A percentile compares a stretch with the other conserved stretches of the same genome.
These are phyloP conservation scores for Phytophthora nicotianae DNA, from an alignment of 352 stramenopile species.

Conservation along the genomic window DNA sequence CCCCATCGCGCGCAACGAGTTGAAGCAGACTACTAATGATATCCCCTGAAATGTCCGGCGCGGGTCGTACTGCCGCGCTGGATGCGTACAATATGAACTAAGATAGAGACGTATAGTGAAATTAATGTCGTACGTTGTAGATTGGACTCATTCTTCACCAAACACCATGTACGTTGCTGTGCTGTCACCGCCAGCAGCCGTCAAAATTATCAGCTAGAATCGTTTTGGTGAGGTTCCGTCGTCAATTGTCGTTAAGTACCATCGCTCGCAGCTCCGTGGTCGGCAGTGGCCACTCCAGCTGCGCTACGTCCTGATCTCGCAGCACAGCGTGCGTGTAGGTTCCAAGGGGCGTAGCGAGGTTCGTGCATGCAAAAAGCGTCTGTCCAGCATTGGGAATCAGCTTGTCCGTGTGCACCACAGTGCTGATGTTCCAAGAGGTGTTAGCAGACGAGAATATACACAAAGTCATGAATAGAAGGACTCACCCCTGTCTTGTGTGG, in stretches of 20 bases:
- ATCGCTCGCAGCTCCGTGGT: slow-evolving; percentile 32
- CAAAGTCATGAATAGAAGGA: not conserved
- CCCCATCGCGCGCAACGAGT: slow-evolving; percentile 18
- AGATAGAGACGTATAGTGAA: slow-evolving; percentile 21
- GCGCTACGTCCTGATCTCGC: slow-evolving; percentile 54
- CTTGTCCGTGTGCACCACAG: slow-evolving; percentile 44
- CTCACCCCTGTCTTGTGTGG: slow-evolving; percentile 58
- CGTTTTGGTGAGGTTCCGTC: not conserved
- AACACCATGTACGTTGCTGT: not conserved
- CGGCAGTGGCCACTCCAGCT: slow-evolving; percentile 48
- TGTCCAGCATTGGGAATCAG: slow-evolving; percentile 64
- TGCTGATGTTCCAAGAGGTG: too few relatives aligned
- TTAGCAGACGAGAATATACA: too few relatives aligned
- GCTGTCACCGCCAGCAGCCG: not conserved
- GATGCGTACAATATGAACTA: slow-evolving; percentile 22
- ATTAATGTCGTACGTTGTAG: slow-evolving; percentile 22
- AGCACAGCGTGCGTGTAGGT: slow-evolving; percentile 68
- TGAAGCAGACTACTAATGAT: slow-evolving; percentile 38
- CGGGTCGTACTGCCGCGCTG: slow-evolving; percentile 4
- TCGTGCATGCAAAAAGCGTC: slow-evolving; percentile 60
- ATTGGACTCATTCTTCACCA: slow-evolving; percentile 11
- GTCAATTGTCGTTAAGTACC: slow-evolving; percentile 18
- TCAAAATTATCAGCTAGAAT: not conserved
- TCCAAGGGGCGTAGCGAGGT: slow-evolving; percentile 68
- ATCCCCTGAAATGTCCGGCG: slow-evolving; percentile 22